Conservation (phyloP, 2,329 filamentous ascomycete genomes). For the Chalaropsis thielavioides region DNA sequence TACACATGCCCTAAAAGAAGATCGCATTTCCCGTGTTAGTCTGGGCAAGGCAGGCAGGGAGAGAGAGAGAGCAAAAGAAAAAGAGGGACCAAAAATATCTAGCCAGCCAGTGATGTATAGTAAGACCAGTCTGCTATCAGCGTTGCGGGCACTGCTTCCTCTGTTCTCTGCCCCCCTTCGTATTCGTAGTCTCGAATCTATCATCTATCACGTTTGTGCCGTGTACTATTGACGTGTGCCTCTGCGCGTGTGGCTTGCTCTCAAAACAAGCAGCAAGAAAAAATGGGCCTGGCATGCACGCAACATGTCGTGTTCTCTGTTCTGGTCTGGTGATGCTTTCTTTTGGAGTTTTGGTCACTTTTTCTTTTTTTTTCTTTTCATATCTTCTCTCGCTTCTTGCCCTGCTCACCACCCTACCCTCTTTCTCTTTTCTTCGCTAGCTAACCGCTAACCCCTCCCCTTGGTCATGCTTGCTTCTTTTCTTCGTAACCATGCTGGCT, state of each 20-base stretch:
- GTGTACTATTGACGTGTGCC: no score
- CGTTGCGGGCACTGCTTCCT: no score
- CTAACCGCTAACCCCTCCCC: background rate
- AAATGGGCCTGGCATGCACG: background rate
- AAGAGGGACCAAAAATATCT: background rate
- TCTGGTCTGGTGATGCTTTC: background rate
- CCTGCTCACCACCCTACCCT: background rate
- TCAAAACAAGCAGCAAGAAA: background rate
- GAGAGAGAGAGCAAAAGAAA: background rate
- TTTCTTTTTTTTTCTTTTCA: background rate
- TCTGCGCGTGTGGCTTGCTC: background rate
- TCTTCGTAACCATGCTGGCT: background rate
- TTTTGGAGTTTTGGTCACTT: background rate
- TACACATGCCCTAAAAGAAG: background rate
- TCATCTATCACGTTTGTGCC: background rate
- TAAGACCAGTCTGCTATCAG: no score
- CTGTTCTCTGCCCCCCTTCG: background rate
- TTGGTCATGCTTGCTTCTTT: background rate
- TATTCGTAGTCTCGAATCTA: background rate
- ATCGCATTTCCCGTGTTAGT: background rate
- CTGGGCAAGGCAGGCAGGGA: background rate
- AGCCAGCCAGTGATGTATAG: no score
- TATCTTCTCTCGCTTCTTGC: background rate
- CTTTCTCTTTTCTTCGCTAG: background rate
- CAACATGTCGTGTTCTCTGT: background rate